phyloP scores from a whole-genome alignment of 768 basidiomycete species.

The Calocera viscosa region DNA sequence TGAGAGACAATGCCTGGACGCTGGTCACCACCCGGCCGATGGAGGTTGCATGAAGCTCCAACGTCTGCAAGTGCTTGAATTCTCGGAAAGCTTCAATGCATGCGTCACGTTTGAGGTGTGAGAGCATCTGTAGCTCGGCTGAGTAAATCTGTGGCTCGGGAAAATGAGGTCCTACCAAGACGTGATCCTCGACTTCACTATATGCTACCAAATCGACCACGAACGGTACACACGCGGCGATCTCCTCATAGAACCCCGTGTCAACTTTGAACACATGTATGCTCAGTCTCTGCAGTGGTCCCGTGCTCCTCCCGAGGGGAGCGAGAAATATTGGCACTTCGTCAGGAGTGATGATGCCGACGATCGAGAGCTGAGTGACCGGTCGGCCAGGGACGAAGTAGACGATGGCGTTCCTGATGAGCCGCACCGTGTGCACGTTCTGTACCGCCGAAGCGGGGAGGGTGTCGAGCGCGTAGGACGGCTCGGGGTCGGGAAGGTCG shows the following conservation, averaged over 20 bases:
- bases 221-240: not conserved
- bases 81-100: not conserved
- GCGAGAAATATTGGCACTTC: not conserved
- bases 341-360: constrained; percentile 5
- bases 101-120: not conserved
- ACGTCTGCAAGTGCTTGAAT: not conserved
- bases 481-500: not conserved
- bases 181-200: constrained; percentile 1
- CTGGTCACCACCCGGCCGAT: not conserved
- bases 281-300: not conserved
- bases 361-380: not conserved
- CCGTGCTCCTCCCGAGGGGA: not conserved
- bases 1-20: not conserved
- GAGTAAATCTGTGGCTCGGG: not conserved
- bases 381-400: not conserved
- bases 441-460: not conserved
- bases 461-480: not conserved
- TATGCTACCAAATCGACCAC: not conserved
- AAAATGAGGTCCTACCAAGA: not conserved
- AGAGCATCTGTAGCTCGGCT: not conserved
- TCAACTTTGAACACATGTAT: constrained; percentile 1
- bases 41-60: not conserved
- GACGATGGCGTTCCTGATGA: not conserved
- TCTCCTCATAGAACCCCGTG: not conserved
- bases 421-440: not conserved